phyloP scores from a whole-genome alignment of 768 basidiomycete species.

The Pisolithus marmoratus region DNA sequence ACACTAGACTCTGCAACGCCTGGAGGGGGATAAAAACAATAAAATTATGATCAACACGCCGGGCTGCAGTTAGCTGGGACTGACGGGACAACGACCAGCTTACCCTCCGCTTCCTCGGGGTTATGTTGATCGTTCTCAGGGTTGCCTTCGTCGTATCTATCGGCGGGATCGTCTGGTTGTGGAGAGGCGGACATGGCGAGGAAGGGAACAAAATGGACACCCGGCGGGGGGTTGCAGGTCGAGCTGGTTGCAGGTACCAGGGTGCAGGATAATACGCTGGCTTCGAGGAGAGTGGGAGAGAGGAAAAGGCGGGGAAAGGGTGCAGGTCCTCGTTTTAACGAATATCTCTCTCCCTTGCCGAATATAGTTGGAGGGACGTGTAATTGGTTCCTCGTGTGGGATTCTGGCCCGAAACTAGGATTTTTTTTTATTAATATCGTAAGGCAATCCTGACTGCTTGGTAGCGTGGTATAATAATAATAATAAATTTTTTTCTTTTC shows the following conservation, averaged over 20 bases:
- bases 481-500: neutral
- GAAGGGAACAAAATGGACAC: slow-evolving; percentile 14
- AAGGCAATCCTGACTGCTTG: slow-evolving; percentile 42
- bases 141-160: slow-evolving; percentile 58
- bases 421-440: slow-evolving; percentile 51
- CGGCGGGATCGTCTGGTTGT: slow-evolving; percentile 46
- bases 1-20: slow-evolving; percentile 36
- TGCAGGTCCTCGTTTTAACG: slow-evolving; percentile 69
- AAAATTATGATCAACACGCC: slow-evolving; percentile 13
- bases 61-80: slow-evolving; percentile 9
- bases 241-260: slow-evolving; percentile 13
- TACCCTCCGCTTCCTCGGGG: slow-evolving; percentile 26
- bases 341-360: slow-evolving; percentile 60
- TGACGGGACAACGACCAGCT: slow-evolving; percentile 11
- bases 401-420: slow-evolving; percentile 48
- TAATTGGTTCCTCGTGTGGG: slow-evolving; percentile 65
- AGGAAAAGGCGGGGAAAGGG: slow-evolving; percentile 58
- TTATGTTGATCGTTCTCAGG: slow-evolving; percentile 43
- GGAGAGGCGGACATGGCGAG: slow-evolving; percentile 58
- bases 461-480: slow-evolving; percentile 38
- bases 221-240: slow-evolving; percentile 20
- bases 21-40: slow-evolving; percentile 20
- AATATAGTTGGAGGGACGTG: slow-evolving; percentile 57
- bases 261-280: slow-evolving; percentile 15
- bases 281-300: slow-evolving; percentile 36